Evolutionary conservation across 305 asterid species (phyloP).

Genomic region (Coffea humblotiana): DNA sequence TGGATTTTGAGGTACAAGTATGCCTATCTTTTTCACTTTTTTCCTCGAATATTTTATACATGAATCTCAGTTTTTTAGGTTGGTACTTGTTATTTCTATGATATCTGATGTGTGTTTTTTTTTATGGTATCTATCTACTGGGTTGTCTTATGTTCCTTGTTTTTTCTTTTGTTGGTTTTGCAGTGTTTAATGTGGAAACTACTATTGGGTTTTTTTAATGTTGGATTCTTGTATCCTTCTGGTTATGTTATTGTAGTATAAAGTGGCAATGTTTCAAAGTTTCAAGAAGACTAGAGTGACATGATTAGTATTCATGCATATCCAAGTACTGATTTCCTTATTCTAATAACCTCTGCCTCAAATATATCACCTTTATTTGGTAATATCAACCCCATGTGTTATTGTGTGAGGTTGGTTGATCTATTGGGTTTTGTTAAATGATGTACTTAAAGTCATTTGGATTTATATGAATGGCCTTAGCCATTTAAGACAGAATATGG

Average conservation of each 20-base stretch:
- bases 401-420: not conserved
- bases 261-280: not conserved
- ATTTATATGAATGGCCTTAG: conserved; percentile 36
- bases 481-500: conserved; percentile 58
- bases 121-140: not conserved
- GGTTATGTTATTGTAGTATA: not conserved
- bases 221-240: conserved; percentile 83
- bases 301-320: not conserved
- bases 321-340: not conserved
- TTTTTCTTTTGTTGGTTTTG: conserved; percentile 20
- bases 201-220: conserved; percentile 38
- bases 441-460: not conserved
- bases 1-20: conserved; percentile 42
- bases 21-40: conserved; percentile 4
- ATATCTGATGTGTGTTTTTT: not conserved
- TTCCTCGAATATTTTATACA: not conserved
- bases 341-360: not conserved
- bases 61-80: not conserved
- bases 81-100: not conserved
- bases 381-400: not conserved
- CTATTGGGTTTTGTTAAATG: not conserved
- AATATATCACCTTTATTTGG: not conserved
- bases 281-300: not conserved
- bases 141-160: not conserved
- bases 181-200: conserved; percentile 73